Percentiles rank a stretch among this genome's conserved stretches.
These are phyloP conservation scores for Diaporthe velutina DNA, from an alignment of 2,329 filamentous ascomycete genomes.

Conservation along the genomic window DNA sequence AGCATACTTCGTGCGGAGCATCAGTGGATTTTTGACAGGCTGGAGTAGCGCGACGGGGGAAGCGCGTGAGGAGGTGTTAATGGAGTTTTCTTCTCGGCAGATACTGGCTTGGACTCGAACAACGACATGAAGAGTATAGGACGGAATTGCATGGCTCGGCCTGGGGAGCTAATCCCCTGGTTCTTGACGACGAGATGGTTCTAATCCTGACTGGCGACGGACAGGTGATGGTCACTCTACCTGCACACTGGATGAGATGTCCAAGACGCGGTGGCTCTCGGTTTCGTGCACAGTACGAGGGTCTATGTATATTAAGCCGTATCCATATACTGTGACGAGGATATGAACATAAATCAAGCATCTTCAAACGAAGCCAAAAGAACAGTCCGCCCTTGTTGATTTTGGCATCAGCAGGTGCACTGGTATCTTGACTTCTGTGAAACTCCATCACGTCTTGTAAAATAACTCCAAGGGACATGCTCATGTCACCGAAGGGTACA, in stretches of 20 bases:
- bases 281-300: neutral
- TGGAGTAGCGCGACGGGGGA: neutral
- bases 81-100: conserved; percentile 24
- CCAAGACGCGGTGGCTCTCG: conserved; percentile 11
- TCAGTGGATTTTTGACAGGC: neutral
- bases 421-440: no score
- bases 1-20: conserved; percentile 29
- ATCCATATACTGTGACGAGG: conserved; percentile 35
- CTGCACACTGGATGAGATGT: neutral
- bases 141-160: neutral
- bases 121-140: conserved; percentile 13
- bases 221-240: neutral
- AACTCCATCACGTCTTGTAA: neutral
- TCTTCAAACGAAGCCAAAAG: neutral
- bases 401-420: no score
- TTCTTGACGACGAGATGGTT: neutral
- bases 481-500: neutral
- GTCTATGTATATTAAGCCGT: conserved; percentile 34
- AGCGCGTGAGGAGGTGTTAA: conserved; percentile 17
- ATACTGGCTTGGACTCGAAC: conserved; percentile 27
- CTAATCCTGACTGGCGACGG: neutral
- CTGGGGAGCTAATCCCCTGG: neutral
- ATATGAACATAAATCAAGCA: conserved; percentile 37
- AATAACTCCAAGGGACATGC: no score
- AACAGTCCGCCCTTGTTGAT: neutral